phyloP scores from a whole-genome alignment of 2,329 filamentous ascomycete species.

The Dendrostoma leiphaemia region DNA sequence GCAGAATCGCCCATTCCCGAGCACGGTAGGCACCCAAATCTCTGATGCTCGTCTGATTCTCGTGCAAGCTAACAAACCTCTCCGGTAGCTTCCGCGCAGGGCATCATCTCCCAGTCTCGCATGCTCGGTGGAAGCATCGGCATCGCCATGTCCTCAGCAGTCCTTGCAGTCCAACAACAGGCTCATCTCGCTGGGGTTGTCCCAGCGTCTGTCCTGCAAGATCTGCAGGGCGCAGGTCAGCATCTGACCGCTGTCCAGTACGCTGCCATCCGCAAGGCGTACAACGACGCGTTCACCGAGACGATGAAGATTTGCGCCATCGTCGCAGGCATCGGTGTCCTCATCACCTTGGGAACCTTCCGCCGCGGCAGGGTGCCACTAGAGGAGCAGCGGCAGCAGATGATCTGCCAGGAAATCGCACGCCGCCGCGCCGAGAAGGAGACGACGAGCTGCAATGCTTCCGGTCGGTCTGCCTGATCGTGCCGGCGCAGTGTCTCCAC shows the following conservation, averaged over 20 bases:
- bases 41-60: background rate
- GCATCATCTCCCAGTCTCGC: constrained; percentile 49
- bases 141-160: constrained; percentile 50
- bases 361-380: constrained; percentile 30
- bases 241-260: constrained; percentile 29
- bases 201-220: constrained; percentile 19
- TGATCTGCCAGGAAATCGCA: constrained; percentile 25
- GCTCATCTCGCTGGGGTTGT: constrained; percentile 26
- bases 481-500: no score
- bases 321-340: constrained; percentile 37
- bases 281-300: constrained; percentile 42
- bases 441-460: background rate
- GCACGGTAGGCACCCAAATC: constrained; percentile 38
- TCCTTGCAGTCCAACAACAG: constrained; percentile 35
- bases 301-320: constrained; percentile 47
- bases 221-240: constrained; percentile 14
- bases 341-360: constrained; percentile 40
- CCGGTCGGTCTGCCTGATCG: background rate
- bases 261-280: constrained; percentile 34
- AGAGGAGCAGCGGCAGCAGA: constrained; percentile 25
- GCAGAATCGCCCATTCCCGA: constrained; percentile 42
- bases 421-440: constrained; percentile 20
- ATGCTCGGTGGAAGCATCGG: constrained; percentile 54
- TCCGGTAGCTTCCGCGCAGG: constrained; percentile 48
- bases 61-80: constrained; percentile 17